Evolutionary conservation across 768 basidiomycete species (phyloP).

Genomic region (Mycena albidolilacea): DNA sequence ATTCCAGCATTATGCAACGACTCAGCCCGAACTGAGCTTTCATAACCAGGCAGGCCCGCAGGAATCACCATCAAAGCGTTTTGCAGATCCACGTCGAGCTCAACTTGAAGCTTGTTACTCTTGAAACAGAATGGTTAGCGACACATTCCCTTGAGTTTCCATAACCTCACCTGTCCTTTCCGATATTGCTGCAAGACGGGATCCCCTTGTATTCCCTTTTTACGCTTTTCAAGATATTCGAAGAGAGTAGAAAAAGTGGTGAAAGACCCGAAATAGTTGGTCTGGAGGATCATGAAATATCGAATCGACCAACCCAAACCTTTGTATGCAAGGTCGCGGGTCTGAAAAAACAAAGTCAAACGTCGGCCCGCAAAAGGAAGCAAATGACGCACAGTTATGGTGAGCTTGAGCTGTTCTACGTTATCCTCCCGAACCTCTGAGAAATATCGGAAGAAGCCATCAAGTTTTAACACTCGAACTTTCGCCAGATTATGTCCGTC

Average conservation of each 20-base stretch:
- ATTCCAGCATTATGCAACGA: conserved; percentile 54
- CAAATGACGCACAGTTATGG: conserved; percentile 66
- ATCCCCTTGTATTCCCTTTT: conserved; percentile 78
- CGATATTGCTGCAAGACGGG: conserved; percentile 86
- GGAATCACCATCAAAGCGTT: conserved; percentile 75
- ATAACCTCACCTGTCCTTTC: conserved; percentile 76
- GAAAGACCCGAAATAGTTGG: conserved; percentile 96
- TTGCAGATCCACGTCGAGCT: conserved; percentile 67
- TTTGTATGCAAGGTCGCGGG: conserved; percentile 71
- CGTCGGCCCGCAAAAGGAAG: conserved; percentile 13
- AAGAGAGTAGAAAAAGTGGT: conserved; percentile 92
- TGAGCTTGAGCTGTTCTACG: conserved; percentile 83
- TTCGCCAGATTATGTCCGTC: conserved; percentile 75
- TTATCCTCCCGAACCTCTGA: conserved; percentile 75
- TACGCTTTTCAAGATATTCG: conserved; percentile 86
- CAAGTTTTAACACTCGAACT: conserved; percentile 67
- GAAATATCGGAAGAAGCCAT: conserved; percentile 84
- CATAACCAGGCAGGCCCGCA: conserved; percentile 76
- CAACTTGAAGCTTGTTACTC: conserved; percentile 89
- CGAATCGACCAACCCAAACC: conserved; percentile 90
- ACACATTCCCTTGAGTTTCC: background rate
- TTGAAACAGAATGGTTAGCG: conserved; percentile 48
- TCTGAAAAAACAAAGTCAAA: conserved; percentile 53
- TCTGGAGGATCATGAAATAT: conserved; percentile 88
- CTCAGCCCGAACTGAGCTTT: conserved; percentile 47